Conservation (phyloP, 1,284 basidiomycete genomes). For the Boletus semigastroideus region DNA sequence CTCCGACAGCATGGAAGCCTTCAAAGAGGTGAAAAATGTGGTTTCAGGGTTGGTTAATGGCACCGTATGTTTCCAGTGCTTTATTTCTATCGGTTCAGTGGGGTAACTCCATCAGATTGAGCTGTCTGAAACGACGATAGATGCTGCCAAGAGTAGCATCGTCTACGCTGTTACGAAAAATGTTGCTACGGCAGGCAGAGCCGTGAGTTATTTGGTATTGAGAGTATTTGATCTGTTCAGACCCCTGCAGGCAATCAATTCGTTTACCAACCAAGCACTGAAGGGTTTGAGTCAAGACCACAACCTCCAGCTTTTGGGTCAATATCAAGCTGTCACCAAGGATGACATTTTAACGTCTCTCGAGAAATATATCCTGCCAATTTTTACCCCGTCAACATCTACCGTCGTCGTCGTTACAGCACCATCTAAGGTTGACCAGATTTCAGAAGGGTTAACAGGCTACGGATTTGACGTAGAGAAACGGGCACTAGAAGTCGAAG, state of each 20-base stretch:
- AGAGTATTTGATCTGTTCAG: conserved; percentile 2
- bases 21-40: conserved; percentile 76
- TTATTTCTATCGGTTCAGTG: not conserved
- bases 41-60: conserved; percentile 77
- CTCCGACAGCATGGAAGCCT: conserved; percentile 86
- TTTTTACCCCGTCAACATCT: conserved; percentile 81
- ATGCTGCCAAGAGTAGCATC: conserved; percentile 90
- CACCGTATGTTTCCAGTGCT: conserved; percentile 53
- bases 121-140: conserved; percentile 81
- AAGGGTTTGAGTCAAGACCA: conserved; percentile 76
- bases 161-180: conserved; percentile 81
- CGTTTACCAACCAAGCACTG: conserved; percentile 86
- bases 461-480: conserved; percentile 81
- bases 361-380: conserved; percentile 77
- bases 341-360: conserved; percentile 74
- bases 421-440: conserved; percentile 76
- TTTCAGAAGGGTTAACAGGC: conserved; percentile 60
- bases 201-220: conserved; percentile 53
- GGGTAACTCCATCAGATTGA: conserved; percentile 55
- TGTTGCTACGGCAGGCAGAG: conserved; percentile 82
- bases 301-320: conserved; percentile 73
- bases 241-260: conserved; percentile 60
- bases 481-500: conserved; percentile 67
- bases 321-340: conserved; percentile 77
- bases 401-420: conserved; percentile 84